phyloP scores from a whole-genome alignment of 148 eudicot genomes.

The Rhododendron kiyosumense region DNA sequence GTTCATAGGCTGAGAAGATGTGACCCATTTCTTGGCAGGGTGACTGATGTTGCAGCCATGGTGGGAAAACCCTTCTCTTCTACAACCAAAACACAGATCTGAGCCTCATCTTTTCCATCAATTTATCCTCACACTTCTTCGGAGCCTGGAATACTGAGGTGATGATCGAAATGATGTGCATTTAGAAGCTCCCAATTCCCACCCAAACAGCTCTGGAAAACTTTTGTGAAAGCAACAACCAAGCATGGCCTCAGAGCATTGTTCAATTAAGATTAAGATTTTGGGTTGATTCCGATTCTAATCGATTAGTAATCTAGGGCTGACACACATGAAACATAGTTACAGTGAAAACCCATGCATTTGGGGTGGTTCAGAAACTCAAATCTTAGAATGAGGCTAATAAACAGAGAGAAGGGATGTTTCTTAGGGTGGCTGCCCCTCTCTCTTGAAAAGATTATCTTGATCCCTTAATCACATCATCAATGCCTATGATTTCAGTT shows the following conservation, averaged over 20 bases:
- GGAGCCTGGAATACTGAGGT: neutral
- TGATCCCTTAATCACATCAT: too few relatives aligned
- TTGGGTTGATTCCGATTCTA: too few relatives aligned
- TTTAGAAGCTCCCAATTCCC: neutral
- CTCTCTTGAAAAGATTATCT: neutral
- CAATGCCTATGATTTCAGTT: neutral
- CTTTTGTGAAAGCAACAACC: neutral
- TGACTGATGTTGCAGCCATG: neutral
- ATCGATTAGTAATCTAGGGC: neutral
- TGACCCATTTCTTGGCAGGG: neutral
- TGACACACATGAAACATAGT: neutral
- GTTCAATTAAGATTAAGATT: neutral
- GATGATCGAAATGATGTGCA: neutral
- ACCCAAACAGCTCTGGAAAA: neutral
- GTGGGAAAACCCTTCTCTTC: neutral
- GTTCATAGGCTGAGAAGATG: neutral
- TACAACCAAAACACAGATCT: neutral
- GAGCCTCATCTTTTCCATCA: neutral
- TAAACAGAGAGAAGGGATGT: neutral
- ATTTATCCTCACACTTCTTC: neutral
- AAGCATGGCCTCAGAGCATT: neutral
- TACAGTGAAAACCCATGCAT: neutral
- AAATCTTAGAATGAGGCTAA: too few relatives aligned
- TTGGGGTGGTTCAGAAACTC: neutral
- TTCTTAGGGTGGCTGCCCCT: neutral